Conservation (phyloP, 2,329 filamentous ascomycete genomes). For the Macrophomina tecta region DNA sequence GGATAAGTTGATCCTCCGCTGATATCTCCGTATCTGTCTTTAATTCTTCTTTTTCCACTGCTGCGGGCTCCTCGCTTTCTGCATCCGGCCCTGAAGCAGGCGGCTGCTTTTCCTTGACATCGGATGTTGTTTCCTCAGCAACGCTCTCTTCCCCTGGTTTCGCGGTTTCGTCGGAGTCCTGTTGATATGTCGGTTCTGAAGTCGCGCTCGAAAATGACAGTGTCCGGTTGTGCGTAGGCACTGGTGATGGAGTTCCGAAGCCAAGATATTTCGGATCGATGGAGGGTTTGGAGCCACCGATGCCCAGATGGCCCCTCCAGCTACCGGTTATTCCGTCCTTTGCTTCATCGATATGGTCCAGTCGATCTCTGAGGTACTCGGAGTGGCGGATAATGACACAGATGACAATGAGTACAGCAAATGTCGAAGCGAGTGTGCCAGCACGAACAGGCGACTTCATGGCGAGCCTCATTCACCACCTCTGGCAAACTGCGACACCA, state of each 20-base stretch:
- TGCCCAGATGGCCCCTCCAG: not conserved
- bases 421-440: conserved; percentile 19
- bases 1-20: not conserved
- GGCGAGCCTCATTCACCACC: conserved; percentile 6
- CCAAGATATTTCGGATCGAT: conserved; percentile 22
- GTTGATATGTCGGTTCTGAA: not conserved
- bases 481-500: not conserved
- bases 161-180: not conserved
- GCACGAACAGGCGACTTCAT: conserved; percentile 25
- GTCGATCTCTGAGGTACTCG: conserved; percentile 12
- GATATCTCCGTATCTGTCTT: not conserved
- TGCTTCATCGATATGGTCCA: conserved; percentile 9
- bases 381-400: conserved; percentile 14
- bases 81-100: not conserved
- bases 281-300: not conserved
- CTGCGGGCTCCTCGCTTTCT: not conserved
- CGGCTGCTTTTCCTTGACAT: not conserved
- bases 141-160: not conserved
- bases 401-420: conserved; percentile 9
- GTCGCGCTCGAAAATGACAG: not conserved
- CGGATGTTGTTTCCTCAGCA: not conserved
- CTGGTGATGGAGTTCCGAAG: conserved; percentile 13
- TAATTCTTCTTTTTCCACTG: not conserved
- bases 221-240: not conserved
- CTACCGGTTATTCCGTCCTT: conserved; percentile 10